Conservation (phyloP, 768 basidiomycete species). For the Lanmaoa rubissima region DNA sequence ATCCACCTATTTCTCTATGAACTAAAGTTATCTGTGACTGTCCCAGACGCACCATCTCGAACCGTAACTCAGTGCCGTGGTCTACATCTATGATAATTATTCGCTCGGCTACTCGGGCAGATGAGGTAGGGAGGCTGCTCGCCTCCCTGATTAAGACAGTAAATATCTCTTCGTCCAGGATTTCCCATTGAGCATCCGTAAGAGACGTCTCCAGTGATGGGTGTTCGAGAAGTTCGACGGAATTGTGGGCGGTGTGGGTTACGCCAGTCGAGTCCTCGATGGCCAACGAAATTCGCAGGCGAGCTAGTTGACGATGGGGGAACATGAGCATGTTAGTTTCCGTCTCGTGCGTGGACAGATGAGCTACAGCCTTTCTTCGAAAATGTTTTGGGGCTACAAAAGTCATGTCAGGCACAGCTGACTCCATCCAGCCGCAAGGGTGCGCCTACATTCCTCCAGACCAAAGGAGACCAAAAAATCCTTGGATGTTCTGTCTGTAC, state of each 20-base stretch:
- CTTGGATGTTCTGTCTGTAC: slow-evolving; percentile 75
- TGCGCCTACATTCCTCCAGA: slow-evolving; percentile 73
- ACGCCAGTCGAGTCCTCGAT: slow-evolving; percentile 35
- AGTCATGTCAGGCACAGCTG: slow-evolving; percentile 3
- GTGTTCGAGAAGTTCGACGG: slow-evolving; percentile 29
- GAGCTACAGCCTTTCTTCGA: slow-evolving; percentile 69
- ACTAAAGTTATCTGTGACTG: neutral
- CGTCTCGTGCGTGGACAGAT: slow-evolving; percentile 51
- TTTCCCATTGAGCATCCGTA: slow-evolving; percentile 61
- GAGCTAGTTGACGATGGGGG: slow-evolving; percentile 60
- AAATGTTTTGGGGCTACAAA: slow-evolving; percentile 60
- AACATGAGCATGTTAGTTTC: slow-evolving; percentile 50
- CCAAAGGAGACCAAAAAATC: slow-evolving; percentile 82
- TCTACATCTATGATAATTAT: slow-evolving; percentile 77
- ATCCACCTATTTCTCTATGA: slow-evolving; percentile 35
- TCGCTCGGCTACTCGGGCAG: slow-evolving; percentile 76
- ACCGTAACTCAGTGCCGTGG: slow-evolving; percentile 61
- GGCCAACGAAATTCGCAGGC: slow-evolving; percentile 59
- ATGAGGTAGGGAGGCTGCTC: slow-evolving; percentile 70
- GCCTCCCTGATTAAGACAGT: slow-evolving; percentile 71
- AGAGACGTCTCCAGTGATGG: slow-evolving; percentile 51
- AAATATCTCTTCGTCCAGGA: slow-evolving; percentile 81
- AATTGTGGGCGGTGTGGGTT: slow-evolving; percentile 37
- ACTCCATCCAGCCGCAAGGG: neutral
- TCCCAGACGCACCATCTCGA: slow-evolving; percentile 61